These are phyloP conservation scores for Prunus armeniaca DNA, from an alignment of 306 rosid species.

Conservation along the genomic window DNA sequence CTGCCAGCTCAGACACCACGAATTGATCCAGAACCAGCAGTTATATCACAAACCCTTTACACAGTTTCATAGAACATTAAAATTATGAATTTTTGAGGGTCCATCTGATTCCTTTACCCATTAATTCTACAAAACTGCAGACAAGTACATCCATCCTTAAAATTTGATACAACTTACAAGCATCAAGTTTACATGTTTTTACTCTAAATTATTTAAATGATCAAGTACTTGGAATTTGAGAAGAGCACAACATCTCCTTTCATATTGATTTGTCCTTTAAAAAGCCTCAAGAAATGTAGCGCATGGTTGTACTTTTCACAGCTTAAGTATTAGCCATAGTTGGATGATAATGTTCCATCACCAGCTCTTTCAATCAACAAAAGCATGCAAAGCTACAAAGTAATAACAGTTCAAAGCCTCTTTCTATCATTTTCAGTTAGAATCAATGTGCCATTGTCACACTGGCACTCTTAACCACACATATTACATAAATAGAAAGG, in stretches of 20 bases:
- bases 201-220: background rate
- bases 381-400: background rate
- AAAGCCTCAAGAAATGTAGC: background rate
- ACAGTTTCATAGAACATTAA: background rate
- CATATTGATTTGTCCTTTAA: background rate
- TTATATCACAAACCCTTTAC: background rate
- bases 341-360: background rate
- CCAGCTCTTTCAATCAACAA: slow-evolving; percentile 11
- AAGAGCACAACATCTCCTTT: background rate
- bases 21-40: background rate
- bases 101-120: background rate
- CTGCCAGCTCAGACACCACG: background rate
- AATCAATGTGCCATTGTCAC: background rate
- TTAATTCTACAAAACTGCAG: background rate
- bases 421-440: background rate
- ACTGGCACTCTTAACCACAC: background rate
- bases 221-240: background rate
- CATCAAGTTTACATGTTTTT: background rate
- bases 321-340: background rate
- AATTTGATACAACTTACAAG: background rate
- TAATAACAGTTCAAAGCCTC: background rate
- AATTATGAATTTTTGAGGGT: background rate
- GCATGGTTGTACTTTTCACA: background rate
- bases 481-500: background rate
- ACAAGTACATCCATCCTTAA: background rate